These are phyloP conservation scores for Fusarium stilboides DNA, from an alignment of 2,329 filamentous ascomycete species.

Conservation along the genomic window DNA sequence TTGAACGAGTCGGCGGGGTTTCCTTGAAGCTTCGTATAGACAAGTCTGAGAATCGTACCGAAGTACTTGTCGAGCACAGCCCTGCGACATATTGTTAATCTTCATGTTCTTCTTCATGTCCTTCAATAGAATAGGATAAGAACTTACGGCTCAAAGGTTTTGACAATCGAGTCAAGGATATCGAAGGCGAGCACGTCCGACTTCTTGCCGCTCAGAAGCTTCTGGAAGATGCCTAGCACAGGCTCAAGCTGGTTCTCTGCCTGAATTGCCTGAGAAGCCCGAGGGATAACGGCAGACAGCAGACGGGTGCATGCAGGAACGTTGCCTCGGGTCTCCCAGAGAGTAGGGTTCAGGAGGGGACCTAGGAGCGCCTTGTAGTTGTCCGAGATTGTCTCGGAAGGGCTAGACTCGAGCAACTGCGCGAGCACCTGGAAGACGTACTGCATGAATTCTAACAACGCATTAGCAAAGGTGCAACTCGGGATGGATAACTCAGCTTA, in stretches of 20 bases:
- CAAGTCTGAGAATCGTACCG: conserved; percentile 81
- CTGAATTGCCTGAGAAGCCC: conserved; percentile 80
- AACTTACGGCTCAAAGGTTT: conserved; percentile 79
- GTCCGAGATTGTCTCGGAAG: conserved; percentile 81
- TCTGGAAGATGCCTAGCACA: conserved; percentile 96
- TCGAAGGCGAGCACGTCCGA: conserved; percentile 92
- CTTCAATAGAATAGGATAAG: not conserved
- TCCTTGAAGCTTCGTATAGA: conserved; percentile 83
- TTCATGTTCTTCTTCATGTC: not conserved
- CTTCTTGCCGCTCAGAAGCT: conserved; percentile 83
- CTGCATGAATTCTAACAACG: conserved; percentile 83
- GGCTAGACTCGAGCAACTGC: conserved; percentile 89
- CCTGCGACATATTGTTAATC: conserved; percentile 59
- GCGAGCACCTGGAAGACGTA: conserved; percentile 98
- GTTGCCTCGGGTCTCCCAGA: conserved; percentile 95
- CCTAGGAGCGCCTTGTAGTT: conserved; percentile 85
- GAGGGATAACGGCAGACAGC: conserved; percentile 85
- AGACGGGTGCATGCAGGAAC: conserved; percentile 91
- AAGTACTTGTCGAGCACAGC: conserved; percentile 82
- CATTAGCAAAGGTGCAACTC: conserved; percentile 50
- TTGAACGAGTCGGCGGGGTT: conserved; percentile 83
- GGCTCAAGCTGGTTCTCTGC: conserved; percentile 86
- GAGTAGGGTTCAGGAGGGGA: conserved; percentile 82
- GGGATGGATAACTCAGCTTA: conserved; percentile 54
- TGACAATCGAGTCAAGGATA: conserved; percentile 84